These are phyloP conservation scores for Penicillium coffeae DNA, from an alignment of 495 filamentous ascomycete genomes.

Conservation along the genomic window DNA sequence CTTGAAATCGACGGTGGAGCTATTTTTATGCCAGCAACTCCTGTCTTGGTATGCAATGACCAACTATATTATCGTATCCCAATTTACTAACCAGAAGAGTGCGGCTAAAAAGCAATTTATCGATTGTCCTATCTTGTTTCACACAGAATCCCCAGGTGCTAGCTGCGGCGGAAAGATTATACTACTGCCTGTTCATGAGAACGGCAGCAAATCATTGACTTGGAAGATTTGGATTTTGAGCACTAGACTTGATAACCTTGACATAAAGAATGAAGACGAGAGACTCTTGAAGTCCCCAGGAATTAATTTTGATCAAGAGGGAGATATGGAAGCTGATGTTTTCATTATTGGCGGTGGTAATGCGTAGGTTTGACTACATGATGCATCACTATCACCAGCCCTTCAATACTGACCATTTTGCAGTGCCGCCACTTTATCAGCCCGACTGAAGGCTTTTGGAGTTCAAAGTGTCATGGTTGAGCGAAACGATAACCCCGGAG, in stretches of 20 bases:
- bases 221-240: slow-evolving; percentile 26
- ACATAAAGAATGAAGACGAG: slow-evolving; percentile 15
- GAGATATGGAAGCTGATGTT: slow-evolving; percentile 16
- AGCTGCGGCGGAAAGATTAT: slow-evolving; percentile 17
- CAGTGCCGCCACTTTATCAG: slow-evolving; percentile 28
- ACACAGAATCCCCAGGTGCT: slow-evolving; percentile 13
- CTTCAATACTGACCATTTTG: background rate
- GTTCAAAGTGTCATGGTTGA: slow-evolving; percentile 31
- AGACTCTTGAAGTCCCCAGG: slow-evolving; percentile 1
- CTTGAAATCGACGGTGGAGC: slow-evolving; percentile 16
- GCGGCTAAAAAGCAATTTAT: slow-evolving; percentile 30
- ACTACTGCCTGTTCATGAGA: slow-evolving; percentile 10
- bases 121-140: slow-evolving; percentile 17
- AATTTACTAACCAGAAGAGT: no score
- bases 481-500: slow-evolving; percentile 25
- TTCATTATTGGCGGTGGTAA: slow-evolving; percentile 27
- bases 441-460: slow-evolving; percentile 31
- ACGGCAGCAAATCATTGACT: slow-evolving; percentile 1
- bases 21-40: slow-evolving; percentile 12
- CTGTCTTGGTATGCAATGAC: slow-evolving; percentile 18
- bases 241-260: slow-evolving; percentile 14
- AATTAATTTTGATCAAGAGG: background rate
- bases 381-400: no score
- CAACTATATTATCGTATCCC: no score
- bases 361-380: slow-evolving; percentile 10